phyloP scores from a whole-genome alignment of 1,284 basidiomycete species.

The Sanghuangporus weigelae region DNA sequence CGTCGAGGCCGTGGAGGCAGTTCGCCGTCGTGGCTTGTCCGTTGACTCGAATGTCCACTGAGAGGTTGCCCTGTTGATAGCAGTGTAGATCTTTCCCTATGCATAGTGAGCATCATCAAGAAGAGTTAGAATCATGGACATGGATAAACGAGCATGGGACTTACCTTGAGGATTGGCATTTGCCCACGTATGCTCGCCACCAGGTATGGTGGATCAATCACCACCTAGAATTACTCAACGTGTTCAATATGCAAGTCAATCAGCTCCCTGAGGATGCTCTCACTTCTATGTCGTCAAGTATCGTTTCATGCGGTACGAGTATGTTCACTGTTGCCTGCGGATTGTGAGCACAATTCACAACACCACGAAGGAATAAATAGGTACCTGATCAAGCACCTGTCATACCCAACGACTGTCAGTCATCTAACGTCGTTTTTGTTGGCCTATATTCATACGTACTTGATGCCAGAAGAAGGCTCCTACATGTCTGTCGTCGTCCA shows the following conservation, averaged over 20 bases:
- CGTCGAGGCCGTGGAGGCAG: constrained; percentile 67
- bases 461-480: constrained; percentile 41
- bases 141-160: constrained; percentile 14
- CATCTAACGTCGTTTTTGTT: constrained; percentile 5
- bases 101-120: neutral
- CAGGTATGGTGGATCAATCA: constrained; percentile 63
- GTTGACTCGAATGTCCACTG: constrained; percentile 75
- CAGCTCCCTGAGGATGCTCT: constrained; percentile 24
- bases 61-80: constrained; percentile 55
- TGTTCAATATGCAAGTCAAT: neutral
- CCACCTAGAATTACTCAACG: constrained; percentile 41
- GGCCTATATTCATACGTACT: constrained; percentile 26
- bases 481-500: constrained; percentile 31
- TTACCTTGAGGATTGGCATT: constrained; percentile 64
- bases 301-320: constrained; percentile 62
- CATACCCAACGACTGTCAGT: neutral
- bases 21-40: constrained; percentile 56
- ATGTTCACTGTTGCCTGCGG: constrained; percentile 70
- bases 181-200: constrained; percentile 66
- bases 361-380: constrained; percentile 4
- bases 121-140: neutral
- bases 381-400: constrained; percentile 41
- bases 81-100: constrained; percentile 66
- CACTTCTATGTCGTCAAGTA: constrained; percentile 65
- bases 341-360: constrained; percentile 11